Conservation (phyloP, 164 flowering plant genomes). For the Protea cynaroides region DNA sequence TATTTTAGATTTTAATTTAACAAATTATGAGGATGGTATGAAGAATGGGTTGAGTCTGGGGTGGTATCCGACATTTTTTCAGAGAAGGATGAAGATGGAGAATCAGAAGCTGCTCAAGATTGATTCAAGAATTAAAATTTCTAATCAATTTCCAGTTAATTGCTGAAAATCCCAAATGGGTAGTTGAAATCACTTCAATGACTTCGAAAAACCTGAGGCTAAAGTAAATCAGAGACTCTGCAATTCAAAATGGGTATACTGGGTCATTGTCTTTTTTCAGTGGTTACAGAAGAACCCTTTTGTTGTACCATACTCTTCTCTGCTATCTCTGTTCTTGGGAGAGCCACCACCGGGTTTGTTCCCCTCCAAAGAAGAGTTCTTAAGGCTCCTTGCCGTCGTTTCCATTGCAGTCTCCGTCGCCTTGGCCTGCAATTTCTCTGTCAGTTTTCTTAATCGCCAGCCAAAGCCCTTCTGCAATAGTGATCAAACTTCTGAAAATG, state of each 20-base stretch:
- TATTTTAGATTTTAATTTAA: no score
- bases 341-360: constrained; percentile 48
- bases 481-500: constrained; percentile 17
- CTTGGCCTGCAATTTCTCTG: constrained; percentile 39
- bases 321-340: constrained; percentile 10
- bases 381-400: constrained; percentile 42
- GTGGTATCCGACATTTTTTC: no score
- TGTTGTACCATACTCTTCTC: constrained; percentile 14
- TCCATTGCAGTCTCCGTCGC: constrained; percentile 55
- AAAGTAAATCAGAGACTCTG: neutral
- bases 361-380: constrained; percentile 56
- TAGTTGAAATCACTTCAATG: no score
- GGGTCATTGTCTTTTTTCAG: neutral
- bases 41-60: no score
- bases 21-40: no score
- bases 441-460: constrained; percentile 21
- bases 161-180: no score
- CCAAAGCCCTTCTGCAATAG: constrained; percentile 68
- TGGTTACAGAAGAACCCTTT: constrained; percentile 6
- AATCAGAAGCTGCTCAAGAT: no score
- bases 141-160: no score
- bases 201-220: neutral
- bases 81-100: no score
- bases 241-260: constrained; percentile 9
- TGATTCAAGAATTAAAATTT: no score